Conservation (phyloP, 176 grass and related monocot species). For the Paspalum notatum region DNA sequence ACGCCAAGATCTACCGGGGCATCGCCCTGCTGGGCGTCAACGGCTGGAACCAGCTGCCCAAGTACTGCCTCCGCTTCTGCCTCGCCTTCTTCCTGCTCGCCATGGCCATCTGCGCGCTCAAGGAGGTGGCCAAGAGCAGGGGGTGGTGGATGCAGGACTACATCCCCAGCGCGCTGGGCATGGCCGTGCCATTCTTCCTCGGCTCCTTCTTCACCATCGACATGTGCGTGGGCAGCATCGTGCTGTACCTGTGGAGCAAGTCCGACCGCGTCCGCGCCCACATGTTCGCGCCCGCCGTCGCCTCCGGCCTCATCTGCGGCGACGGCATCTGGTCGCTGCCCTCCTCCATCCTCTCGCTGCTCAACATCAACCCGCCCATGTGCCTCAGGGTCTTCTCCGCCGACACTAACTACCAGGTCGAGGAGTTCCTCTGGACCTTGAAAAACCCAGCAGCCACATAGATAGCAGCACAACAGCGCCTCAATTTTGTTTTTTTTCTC, state of each 20-base stretch:
- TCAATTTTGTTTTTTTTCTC: too few species aligned
- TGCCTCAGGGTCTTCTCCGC: slow-evolving; percentile 55
- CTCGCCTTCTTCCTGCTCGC: slow-evolving; percentile 61
- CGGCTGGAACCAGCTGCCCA: slow-evolving; percentile 50
- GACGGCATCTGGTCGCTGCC: slow-evolving; percentile 59
- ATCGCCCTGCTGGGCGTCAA: slow-evolving; percentile 59
- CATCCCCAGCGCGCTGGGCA: slow-evolving; percentile 67
- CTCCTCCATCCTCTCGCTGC: slow-evolving; percentile 38
- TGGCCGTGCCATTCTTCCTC: slow-evolving; percentile 69
- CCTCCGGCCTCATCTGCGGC: slow-evolving; percentile 59
- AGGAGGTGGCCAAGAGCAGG: slow-evolving; percentile 46
- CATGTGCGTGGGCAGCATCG: slow-evolving; percentile 58
- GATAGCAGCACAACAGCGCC: too few species aligned
- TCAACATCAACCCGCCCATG: slow-evolving; percentile 48
- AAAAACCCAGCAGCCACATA: not conserved
- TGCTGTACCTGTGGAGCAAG: slow-evolving; percentile 49
- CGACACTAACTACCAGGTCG: slow-evolving; percentile 45
- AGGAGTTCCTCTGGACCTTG: slow-evolving; percentile 41
- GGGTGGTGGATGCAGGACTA: slow-evolving; percentile 47
- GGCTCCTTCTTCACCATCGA: slow-evolving; percentile 76
- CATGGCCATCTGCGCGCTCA: slow-evolving; percentile 58
- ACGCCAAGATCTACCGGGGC: slow-evolving; percentile 65
- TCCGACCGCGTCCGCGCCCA: slow-evolving; percentile 26
- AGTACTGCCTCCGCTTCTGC: slow-evolving; percentile 66
- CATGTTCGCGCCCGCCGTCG: slow-evolving; percentile 50